Conservation (phyloP, 2,329 filamentous ascomycete genomes). For the Penicillium oxalicum region DNA sequence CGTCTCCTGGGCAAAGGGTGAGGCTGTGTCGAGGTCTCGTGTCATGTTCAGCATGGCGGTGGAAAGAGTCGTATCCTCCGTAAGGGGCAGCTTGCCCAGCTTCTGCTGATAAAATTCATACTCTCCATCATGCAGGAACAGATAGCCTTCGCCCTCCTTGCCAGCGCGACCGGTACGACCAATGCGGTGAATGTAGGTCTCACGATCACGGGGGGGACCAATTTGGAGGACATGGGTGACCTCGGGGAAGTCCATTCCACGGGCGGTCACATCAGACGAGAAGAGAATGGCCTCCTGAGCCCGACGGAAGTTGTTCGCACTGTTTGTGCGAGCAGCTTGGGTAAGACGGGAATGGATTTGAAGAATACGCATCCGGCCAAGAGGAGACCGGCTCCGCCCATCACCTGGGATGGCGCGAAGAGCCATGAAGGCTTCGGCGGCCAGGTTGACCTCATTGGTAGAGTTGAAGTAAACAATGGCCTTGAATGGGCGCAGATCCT, state of each 20-base stretch:
- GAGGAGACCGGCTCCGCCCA: constrained; percentile 19
- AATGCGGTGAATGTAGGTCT: constrained; percentile 71
- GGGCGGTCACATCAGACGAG: constrained; percentile 72
- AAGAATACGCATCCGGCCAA: constrained; percentile 37
- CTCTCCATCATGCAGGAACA: constrained; percentile 53
- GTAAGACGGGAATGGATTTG: constrained; percentile 75
- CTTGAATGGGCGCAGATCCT: constrained; percentile 66
- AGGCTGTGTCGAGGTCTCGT: constrained; percentile 3
- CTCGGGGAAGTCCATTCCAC: constrained; percentile 76
- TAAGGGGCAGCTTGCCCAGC: constrained; percentile 51
- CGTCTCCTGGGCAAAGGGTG: constrained; percentile 13
- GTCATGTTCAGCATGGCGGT: constrained; percentile 34
- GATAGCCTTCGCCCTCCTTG: constrained; percentile 57
- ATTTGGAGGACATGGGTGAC: constrained; percentile 76
- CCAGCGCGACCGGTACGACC: constrained; percentile 68
- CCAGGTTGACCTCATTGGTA: constrained; percentile 64
- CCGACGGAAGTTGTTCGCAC: constrained; percentile 65
- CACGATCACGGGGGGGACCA: constrained; percentile 57
- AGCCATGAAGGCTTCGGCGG: constrained; percentile 52
- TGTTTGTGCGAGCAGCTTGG: constrained; percentile 63
- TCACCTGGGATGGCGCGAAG: constrained; percentile 30
- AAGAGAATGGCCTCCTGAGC: constrained; percentile 61
- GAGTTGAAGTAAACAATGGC: constrained; percentile 90
- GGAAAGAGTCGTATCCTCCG: constrained; percentile 42
- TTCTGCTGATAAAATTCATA: constrained; percentile 43